phyloP scores from a whole-genome alignment of 176 grass and related monocot species.

The Echinochloa phyllopogon region DNA sequence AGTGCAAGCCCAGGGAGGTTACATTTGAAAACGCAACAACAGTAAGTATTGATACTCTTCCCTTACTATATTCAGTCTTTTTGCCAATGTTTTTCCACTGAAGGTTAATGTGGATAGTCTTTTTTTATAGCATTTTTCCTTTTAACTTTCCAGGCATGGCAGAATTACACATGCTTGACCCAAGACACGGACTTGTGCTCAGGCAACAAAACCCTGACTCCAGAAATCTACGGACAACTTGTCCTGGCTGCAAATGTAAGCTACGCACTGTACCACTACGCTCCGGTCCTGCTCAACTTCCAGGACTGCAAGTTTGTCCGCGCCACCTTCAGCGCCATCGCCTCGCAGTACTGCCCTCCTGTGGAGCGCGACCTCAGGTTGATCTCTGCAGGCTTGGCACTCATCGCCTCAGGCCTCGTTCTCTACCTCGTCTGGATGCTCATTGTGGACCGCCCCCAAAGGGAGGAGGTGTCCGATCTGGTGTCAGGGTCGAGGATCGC shows the following conservation, averaged over 20 bases:
- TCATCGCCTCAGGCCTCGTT: constrained; percentile 53
- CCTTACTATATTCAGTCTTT: constrained; percentile 2
- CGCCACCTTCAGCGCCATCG: constrained; percentile 68
- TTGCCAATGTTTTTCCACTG: not conserved
- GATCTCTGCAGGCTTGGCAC: constrained; percentile 56
- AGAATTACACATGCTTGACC: constrained; percentile 72
- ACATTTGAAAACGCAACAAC: constrained; percentile 70
- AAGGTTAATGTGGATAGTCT: not conserved
- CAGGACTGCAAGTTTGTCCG: constrained; percentile 97
- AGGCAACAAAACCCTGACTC: constrained; percentile 54
- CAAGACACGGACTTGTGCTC: constrained; percentile 49
- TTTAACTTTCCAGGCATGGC: constrained; percentile 63
- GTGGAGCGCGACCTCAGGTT: constrained; percentile 60
- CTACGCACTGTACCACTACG: constrained; percentile 85
- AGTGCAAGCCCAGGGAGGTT: constrained; percentile 71
- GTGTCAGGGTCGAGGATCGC: constrained; percentile 43
- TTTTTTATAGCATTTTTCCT: constrained; percentile 13
- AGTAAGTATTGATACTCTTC: constrained; percentile 48
- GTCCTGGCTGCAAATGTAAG: constrained; percentile 70
- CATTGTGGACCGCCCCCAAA: constrained; percentile 80
- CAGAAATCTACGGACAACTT: constrained; percentile 62
- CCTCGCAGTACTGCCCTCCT: constrained; percentile 59
- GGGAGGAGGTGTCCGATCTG: constrained; percentile 76
- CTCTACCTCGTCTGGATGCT: constrained; percentile 71
- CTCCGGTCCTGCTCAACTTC: constrained; percentile 75